Evolutionary conservation across 2,329 filamentous ascomycete species (phyloP).

Genomic region (Microcyclospora tardicrescens): DNA sequence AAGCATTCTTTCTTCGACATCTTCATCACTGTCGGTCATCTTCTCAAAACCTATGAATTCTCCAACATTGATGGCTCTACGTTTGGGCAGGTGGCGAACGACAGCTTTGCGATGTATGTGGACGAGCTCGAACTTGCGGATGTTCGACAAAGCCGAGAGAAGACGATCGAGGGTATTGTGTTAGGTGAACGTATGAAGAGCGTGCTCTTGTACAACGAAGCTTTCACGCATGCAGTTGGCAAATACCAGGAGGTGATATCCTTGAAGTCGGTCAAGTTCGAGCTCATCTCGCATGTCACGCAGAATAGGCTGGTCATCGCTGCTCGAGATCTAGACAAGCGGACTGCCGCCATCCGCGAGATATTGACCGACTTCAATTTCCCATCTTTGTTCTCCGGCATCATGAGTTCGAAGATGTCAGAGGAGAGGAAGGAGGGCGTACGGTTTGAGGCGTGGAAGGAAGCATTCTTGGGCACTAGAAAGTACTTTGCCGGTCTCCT

Average conservation of each 20-base stretch:
- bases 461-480: constrained; percentile 60
- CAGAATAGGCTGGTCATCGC: constrained; percentile 71
- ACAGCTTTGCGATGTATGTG: constrained; percentile 61
- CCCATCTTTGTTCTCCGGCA: constrained; percentile 74
- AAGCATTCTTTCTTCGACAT: constrained; percentile 45
- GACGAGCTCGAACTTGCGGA: constrained; percentile 67
- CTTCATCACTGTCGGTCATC: constrained; percentile 47
- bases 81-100: constrained; percentile 48
- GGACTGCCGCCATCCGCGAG: constrained; percentile 55
- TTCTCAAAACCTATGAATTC: constrained; percentile 46
- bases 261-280: constrained; percentile 55
- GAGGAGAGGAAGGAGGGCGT: constrained; percentile 61
- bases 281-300: constrained; percentile 56
- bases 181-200: constrained; percentile 78
- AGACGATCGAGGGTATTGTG: constrained; percentile 80
- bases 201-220: constrained; percentile 73
- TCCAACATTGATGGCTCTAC: constrained; percentile 49
- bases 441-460: constrained; percentile 73
- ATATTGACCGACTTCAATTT: constrained; percentile 85
- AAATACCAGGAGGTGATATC: constrained; percentile 64
- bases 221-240: constrained; percentile 80
- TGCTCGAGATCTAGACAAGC: constrained; percentile 62
- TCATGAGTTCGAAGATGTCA: constrained; percentile 69
- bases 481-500: constrained; percentile 61
- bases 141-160: constrained; percentile 68